These are phyloP conservation scores for Penicillium pancosmium DNA, from an alignment of 495 filamentous ascomycete species.

Conservation along the genomic window DNA sequence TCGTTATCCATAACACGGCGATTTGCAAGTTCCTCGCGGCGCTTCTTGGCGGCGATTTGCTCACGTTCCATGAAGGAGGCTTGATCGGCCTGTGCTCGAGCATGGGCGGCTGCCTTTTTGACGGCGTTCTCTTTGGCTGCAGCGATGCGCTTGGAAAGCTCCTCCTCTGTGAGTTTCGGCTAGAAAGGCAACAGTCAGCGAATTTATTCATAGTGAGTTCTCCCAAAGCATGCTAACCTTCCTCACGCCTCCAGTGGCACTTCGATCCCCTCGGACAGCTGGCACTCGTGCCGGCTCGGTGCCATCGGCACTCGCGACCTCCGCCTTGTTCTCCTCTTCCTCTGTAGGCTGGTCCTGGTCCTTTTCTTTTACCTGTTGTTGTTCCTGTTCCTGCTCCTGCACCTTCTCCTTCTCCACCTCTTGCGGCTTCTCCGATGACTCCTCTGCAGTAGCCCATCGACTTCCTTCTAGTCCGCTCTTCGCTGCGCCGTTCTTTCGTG, in stretches of 20 bases:
- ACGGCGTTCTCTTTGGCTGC: slow-evolving; percentile 61
- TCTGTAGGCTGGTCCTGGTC: slow-evolving; percentile 19
- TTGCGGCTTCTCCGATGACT: slow-evolving; percentile 19
- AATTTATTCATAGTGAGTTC: not conserved
- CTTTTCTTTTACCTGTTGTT: slow-evolving; percentile 9
- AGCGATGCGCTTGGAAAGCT: slow-evolving; percentile 62
- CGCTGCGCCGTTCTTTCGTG: slow-evolving; percentile 24
- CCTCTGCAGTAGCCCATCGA: slow-evolving; percentile 17
- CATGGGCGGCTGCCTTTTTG: slow-evolving; percentile 61
- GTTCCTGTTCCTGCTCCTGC: too few species aligned
- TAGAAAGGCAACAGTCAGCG: slow-evolving; percentile 21
- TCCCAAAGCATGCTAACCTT: slow-evolving; percentile 38
- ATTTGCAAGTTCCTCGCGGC: slow-evolving; percentile 57
- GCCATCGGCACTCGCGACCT: slow-evolving; percentile 16
- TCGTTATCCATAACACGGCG: slow-evolving; percentile 67
- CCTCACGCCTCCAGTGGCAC: slow-evolving; percentile 64
- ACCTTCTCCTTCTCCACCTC: slow-evolving; percentile 26
- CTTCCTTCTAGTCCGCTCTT: slow-evolving; percentile 18
- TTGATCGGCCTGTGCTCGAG: slow-evolving; percentile 67
- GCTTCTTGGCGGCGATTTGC: slow-evolving; percentile 55
- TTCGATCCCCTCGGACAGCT: slow-evolving; percentile 69
- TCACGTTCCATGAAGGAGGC: slow-evolving; percentile 69
- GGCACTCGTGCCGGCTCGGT: slow-evolving; percentile 41
- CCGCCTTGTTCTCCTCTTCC: slow-evolving; percentile 22
- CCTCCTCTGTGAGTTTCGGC: slow-evolving; percentile 70